Conservation (phyloP, 306 rosid genomes). For the Vicia sativa region DNA sequence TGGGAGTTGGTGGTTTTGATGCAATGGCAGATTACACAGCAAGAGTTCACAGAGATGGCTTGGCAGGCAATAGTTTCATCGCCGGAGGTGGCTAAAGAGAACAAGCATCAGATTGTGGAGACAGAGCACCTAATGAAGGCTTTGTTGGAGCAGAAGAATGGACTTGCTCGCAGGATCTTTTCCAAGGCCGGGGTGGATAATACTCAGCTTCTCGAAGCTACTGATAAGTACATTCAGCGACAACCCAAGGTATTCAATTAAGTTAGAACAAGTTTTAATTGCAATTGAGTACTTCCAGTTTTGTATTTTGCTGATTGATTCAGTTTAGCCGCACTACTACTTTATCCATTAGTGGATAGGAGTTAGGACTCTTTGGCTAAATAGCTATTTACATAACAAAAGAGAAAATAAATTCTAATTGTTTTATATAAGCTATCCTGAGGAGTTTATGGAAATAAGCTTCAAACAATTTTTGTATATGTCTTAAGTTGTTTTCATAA, state of each 20-base stretch:
- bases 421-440: background rate
- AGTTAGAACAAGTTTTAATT: slow-evolving; percentile 37
- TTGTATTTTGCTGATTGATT: slow-evolving; percentile 29
- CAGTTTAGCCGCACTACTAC: background rate
- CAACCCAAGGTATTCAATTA: slow-evolving; percentile 79
- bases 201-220: slow-evolving; percentile 80
- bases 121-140: slow-evolving; percentile 96
- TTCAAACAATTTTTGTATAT: background rate
- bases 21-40: slow-evolving; percentile 81
- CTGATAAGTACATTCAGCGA: slow-evolving; percentile 88
- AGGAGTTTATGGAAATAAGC: background rate
- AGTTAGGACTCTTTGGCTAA: background rate
- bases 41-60: slow-evolving; percentile 97
- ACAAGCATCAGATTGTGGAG: slow-evolving; percentile 99
- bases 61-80: slow-evolving; percentile 96
- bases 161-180: slow-evolving; percentile 93
- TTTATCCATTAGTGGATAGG: slow-evolving; percentile 6
- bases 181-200: slow-evolving; percentile 87
- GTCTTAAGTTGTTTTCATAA: background rate
- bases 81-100: slow-evolving; percentile 94
- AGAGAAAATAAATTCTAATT: background rate
- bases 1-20: slow-evolving; percentile 43
- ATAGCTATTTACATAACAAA: background rate
- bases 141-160: slow-evolving; percentile 92
- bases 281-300: slow-evolving; percentile 22